Evolutionary conservation across 2,329 filamentous ascomycete species (phyloP).

Genomic region (Zasmidium cellare): DNA sequence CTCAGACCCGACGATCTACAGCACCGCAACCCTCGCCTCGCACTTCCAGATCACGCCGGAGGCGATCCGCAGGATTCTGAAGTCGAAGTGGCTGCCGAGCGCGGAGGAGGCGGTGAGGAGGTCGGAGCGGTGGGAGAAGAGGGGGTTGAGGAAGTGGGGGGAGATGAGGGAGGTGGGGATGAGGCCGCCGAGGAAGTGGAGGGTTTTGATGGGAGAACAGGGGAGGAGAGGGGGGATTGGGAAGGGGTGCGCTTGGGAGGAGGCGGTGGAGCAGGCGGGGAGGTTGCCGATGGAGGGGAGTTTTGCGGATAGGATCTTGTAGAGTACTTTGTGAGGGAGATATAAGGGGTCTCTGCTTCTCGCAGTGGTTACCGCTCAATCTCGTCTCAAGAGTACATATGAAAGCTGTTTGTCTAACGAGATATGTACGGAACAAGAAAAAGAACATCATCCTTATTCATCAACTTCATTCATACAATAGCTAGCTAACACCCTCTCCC

Average conservation of each 20-base stretch:
- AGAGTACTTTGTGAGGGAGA: too few relatives aligned
- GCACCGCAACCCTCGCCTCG: slow-evolving; percentile 68
- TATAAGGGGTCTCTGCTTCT: too few relatives aligned
- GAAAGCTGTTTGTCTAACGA: too few relatives aligned
- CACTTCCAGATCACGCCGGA: slow-evolving; percentile 88
- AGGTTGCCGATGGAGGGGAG: slow-evolving; percentile 3
- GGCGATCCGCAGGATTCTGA: slow-evolving; percentile 82
- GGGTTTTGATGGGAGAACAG: slow-evolving; percentile 36
- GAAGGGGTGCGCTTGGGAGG: not conserved
- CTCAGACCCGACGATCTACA: slow-evolving; percentile 75
- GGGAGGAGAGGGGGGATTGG: slow-evolving; percentile 10
- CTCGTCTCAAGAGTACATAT: too few relatives aligned
- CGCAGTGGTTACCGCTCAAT: too few relatives aligned
- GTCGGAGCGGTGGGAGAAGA: slow-evolving; percentile 47
- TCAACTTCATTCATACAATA: too few relatives aligned
- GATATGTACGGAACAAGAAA: too few relatives aligned
- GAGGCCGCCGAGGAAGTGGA: slow-evolving; percentile 57
- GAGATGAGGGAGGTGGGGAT: slow-evolving; percentile 53
- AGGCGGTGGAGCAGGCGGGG: not conserved
- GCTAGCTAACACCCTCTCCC: too few relatives aligned
- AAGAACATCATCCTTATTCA: too few relatives aligned
- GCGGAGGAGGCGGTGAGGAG: slow-evolving; percentile 47
- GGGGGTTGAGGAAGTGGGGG: slow-evolving; percentile 51
- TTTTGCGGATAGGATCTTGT: slow-evolving; percentile 10
- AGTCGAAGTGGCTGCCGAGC: slow-evolving; percentile 69